Percentiles rank a stretch among this genome's conserved stretches.
phyloP scores from a whole-genome alignment of 176 grass and related monocot genomes.

The Phoenix dactylifera region DNA sequence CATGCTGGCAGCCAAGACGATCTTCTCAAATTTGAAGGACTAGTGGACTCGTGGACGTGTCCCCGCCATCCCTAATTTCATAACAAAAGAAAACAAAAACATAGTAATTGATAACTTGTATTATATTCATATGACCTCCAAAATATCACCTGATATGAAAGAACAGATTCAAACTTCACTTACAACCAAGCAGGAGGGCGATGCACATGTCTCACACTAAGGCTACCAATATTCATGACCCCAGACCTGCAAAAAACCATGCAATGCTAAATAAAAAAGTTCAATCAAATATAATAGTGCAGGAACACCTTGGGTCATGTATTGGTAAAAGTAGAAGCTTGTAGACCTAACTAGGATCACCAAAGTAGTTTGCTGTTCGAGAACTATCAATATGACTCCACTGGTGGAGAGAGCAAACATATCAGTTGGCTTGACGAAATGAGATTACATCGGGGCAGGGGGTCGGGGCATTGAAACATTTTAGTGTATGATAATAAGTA shows the following conservation, averaged over 20 bases:
- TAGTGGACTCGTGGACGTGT: constrained; percentile 12
- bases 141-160: constrained; percentile 6
- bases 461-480: too few relatives aligned
- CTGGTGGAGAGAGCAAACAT: too few relatives aligned
- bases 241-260: constrained; percentile 58
- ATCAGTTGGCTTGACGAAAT: neutral
- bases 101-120: neutral
- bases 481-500: too few relatives aligned
- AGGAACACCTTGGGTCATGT: too few relatives aligned
- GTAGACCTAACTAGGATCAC: too few relatives aligned
- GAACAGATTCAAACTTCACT: constrained; percentile 31
- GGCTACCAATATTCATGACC: constrained; percentile 55
- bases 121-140: too few relatives aligned
- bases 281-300: neutral
- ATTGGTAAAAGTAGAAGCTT: too few relatives aligned
- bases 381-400: too few relatives aligned
- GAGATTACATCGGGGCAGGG: neutral
- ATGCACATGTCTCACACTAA: constrained; percentile 73
- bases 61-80: constrained; percentile 39
- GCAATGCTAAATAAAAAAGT: neutral
- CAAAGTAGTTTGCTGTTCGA: too few relatives aligned
- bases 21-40: constrained; percentile 36
- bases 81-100: constrained; percentile 12
- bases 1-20: constrained; percentile 55
- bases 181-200: constrained; percentile 90